Conservation (phyloP, 768 basidiomycete species). For the Agaricus bisporus region DNA sequence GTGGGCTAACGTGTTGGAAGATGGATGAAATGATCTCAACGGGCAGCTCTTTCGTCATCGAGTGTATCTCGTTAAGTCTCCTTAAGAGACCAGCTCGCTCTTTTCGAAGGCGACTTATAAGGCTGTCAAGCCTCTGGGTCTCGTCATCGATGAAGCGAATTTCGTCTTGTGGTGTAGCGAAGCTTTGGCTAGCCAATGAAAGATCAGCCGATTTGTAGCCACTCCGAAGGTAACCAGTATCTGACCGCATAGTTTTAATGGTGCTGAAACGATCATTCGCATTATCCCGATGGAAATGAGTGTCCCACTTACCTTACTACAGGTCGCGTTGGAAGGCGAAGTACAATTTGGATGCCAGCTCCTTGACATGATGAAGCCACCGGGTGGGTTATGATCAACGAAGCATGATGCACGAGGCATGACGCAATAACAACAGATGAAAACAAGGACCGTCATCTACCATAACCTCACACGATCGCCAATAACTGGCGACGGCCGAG, state of each 20-base stretch:
- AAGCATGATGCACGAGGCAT: not conserved
- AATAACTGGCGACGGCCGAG: no score
- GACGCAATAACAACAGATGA: not conserved
- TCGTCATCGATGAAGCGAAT: not conserved
- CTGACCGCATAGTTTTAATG: not conserved
- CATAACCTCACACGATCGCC: not conserved
- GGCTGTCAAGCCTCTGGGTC: not conserved
- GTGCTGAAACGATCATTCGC: not conserved
- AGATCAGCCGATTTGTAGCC: not conserved
- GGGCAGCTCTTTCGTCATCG: not conserved
- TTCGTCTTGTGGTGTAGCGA: not conserved
- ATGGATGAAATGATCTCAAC: conserved; percentile 3
- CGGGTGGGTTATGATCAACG: not conserved
- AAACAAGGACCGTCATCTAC: conserved; percentile 1
- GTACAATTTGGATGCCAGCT: not conserved
- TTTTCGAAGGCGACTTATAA: not conserved
- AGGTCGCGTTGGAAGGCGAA: not conserved
- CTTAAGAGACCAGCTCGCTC: not conserved
- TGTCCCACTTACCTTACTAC: not conserved
- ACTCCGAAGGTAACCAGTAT: not conserved
- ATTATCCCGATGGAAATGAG: no score
- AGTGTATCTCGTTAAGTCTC: not conserved
- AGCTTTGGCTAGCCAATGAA: not conserved
- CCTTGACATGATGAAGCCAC: not conserved
- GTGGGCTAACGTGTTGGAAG: not conserved